A percentile compares a stretch with the other conserved stretches of the same genome.
Conservation (phyloP, 768 basidiomycete genomes). For the Tubosaeta sp. region DNA sequence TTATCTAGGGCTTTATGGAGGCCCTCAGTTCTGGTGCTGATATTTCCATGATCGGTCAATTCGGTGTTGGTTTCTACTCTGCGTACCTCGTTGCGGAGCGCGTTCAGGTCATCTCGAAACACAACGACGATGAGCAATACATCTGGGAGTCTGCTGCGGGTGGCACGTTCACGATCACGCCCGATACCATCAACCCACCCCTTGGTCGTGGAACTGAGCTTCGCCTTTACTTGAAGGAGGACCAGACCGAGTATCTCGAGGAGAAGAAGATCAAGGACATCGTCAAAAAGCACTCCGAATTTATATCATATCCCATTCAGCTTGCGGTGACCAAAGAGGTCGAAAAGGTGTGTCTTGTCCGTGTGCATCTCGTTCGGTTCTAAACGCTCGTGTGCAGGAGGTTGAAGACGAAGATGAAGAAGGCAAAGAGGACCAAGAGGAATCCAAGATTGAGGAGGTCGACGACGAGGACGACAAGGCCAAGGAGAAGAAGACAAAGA, state of each 20-base stretch:
- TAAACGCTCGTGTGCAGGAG: conserved; percentile 47
- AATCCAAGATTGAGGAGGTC: conserved; percentile 78
- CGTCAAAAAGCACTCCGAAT: conserved; percentile 99
- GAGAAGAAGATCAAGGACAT: conserved; percentile 99
- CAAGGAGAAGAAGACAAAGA: conserved; percentile 93
- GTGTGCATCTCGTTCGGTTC: background rate
- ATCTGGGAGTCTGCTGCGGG: conserved; percentile 99
- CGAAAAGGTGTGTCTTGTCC: conserved; percentile 72
- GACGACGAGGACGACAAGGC: conserved; percentile 80
- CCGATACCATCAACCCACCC: conserved; percentile 82
- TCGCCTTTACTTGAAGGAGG: conserved; percentile 93
- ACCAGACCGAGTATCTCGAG: conserved; percentile 98
- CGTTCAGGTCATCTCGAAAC: conserved; percentile 98
- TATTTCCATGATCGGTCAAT: conserved; percentile 97
- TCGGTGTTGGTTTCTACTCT: conserved; percentile 99
- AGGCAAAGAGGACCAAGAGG: conserved; percentile 64
- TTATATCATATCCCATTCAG: conserved; percentile 99
- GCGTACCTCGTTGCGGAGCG: conserved; percentile 98
- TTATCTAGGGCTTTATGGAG: conserved; percentile 93
- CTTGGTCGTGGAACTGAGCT: conserved; percentile 94
- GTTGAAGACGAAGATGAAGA: conserved; percentile 83
- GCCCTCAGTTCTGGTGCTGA: conserved; percentile 86
- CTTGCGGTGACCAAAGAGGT: conserved; percentile 98
- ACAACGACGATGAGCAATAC: conserved; percentile 99
- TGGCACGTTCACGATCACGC: conserved; percentile 98